phyloP scores from a whole-genome alignment of 2,329 filamentous ascomycete genomes.

The Hortaea sp. region DNA sequence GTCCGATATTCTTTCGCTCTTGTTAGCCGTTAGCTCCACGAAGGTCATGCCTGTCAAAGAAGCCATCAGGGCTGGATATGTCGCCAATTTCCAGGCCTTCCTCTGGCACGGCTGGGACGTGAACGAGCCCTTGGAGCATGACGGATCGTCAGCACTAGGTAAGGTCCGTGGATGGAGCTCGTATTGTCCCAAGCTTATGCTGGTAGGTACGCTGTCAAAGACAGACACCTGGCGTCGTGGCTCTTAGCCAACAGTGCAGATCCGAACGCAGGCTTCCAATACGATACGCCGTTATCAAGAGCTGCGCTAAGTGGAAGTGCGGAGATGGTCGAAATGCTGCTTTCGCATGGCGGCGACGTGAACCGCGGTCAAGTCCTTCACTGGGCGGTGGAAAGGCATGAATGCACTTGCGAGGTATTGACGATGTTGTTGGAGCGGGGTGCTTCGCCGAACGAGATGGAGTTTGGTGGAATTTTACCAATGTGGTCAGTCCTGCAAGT shows the following conservation, averaged over 20 bases:
- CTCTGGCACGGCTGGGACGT: neutral
- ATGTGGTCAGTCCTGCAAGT: neutral
- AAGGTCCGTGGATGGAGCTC: neutral
- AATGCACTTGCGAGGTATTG: neutral
- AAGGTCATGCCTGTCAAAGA: neutral
- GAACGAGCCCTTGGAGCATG: neutral
- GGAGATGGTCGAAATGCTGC: neutral
- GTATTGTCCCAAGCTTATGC: too few species aligned
- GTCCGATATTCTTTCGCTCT: neutral
- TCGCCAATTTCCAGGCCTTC: neutral
- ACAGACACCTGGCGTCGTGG: neutral
- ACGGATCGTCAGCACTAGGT: neutral
- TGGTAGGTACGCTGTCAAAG: neutral
- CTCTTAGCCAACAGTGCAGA: neutral
- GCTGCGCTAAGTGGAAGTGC: neutral
- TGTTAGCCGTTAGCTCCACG: neutral
- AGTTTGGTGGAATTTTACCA: neutral
- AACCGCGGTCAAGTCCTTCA: neutral
- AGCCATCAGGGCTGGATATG: neutral
- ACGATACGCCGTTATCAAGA: neutral
- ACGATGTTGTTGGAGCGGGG: slow-evolving; percentile 1
- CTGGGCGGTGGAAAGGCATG: neutral
- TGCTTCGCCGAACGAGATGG: slow-evolving; percentile 1
- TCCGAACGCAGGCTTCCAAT: neutral
- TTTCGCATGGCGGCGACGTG: slow-evolving; percentile 1